A percentile compares a stretch with the other conserved stretches of the same genome.
These are phyloP conservation scores for Biscutella auriculata DNA, from an alignment of 441 rosid species.

Conservation along the genomic window DNA sequence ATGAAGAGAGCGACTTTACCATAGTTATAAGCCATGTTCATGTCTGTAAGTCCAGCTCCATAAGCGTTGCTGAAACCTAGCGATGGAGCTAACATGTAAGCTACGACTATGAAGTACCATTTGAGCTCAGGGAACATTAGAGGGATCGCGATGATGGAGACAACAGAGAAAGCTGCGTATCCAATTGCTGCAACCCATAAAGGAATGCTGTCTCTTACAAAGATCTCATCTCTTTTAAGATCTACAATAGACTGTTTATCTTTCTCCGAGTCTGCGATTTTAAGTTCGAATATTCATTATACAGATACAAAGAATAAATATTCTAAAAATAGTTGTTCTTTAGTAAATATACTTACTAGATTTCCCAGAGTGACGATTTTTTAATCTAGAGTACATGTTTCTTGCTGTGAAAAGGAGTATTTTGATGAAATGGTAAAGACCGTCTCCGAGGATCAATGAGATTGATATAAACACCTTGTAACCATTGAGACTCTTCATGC, in stretches of 20 bases:
- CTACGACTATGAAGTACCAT: slow-evolving; percentile 65
- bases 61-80: slow-evolving; percentile 79
- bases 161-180: slow-evolving; percentile 43
- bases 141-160: slow-evolving; percentile 51
- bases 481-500: slow-evolving; percentile 82
- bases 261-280: slow-evolving; percentile 8
- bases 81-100: slow-evolving; percentile 66
- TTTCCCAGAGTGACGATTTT: slow-evolving; percentile 19
- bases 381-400: slow-evolving; percentile 32
- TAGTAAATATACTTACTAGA: slow-evolving; percentile 33
- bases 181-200: slow-evolving; percentile 63
- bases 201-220: slow-evolving; percentile 59
- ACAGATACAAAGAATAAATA: neutral
- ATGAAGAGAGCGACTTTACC: slow-evolving; percentile 72
- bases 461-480: slow-evolving; percentile 91
- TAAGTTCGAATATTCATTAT: neutral
- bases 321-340: neutral
- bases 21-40: slow-evolving; percentile 82
- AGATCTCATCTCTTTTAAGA: slow-evolving; percentile 49
- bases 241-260: slow-evolving; percentile 23
- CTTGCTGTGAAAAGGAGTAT: slow-evolving; percentile 43
- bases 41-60: slow-evolving; percentile 80
- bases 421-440: slow-evolving; percentile 87
- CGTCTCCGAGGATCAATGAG: slow-evolving; percentile 79
- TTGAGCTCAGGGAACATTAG: slow-evolving; percentile 70